Conservation (phyloP, 2,329 filamentous ascomycete genomes). For the Fusarium beomiforme region DNA sequence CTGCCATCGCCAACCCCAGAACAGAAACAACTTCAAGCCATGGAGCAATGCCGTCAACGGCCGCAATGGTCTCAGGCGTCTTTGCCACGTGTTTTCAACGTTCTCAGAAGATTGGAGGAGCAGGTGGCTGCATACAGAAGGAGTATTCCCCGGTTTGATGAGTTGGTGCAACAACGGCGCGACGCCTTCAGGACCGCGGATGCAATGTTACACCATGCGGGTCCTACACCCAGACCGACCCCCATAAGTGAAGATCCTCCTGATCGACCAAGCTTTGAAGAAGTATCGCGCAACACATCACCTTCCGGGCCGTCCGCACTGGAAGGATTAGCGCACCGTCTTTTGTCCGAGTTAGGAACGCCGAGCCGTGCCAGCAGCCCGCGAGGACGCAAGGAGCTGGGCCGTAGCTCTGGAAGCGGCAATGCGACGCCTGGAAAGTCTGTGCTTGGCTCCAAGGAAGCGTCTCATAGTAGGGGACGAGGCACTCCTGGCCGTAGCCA, state of each 20-base stretch:
- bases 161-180: constrained; percentile 72
- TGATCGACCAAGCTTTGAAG: constrained; percentile 57
- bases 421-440: constrained; percentile 48
- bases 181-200: constrained; percentile 72
- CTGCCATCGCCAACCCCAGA: constrained; percentile 36
- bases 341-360: constrained; percentile 68
- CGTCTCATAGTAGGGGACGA: constrained; percentile 50
- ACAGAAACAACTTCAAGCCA: constrained; percentile 53
- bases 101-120: constrained; percentile 68
- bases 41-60: constrained; percentile 62
- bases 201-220: constrained; percentile 53
- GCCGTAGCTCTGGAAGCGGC: constrained; percentile 45
- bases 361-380: constrained; percentile 62
- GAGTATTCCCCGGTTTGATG: constrained; percentile 76
- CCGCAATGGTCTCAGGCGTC: constrained; percentile 63
- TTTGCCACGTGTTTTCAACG: constrained; percentile 63
- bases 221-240: constrained; percentile 43
- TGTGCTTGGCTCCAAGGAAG: constrained; percentile 55
- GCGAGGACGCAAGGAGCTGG: constrained; percentile 59
- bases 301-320: constrained; percentile 64
- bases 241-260: constrained; percentile 48
- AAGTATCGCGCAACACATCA: constrained; percentile 57
- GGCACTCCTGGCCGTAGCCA: constrained; percentile 51
- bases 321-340: constrained; percentile 70
- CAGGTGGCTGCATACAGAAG: constrained; percentile 71